Conservation (phyloP, 2,329 filamentous ascomycete species). For the Venturia oleaginea region DNA sequence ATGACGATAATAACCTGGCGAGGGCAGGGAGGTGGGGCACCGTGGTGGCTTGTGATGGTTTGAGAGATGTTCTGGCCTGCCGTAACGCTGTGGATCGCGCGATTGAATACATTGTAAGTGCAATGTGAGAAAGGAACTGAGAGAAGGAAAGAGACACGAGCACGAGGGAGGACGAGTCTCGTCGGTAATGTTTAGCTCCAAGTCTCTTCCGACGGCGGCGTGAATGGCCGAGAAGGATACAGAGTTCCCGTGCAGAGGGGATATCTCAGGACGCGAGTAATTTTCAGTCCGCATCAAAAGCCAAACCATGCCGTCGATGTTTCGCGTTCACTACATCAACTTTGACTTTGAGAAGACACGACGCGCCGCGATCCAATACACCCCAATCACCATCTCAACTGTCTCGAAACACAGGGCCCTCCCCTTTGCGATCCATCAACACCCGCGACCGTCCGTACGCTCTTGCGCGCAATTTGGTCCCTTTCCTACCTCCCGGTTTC, state of each 20-base stretch:
- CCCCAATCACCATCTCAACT: not conserved
- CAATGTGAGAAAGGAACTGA: not conserved
- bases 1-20: slow-evolving; percentile 68
- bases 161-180: not conserved
- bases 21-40: slow-evolving; percentile 46
- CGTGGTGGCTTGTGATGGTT: slow-evolving; percentile 24
- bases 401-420: not conserved
- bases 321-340: not conserved
- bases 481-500: not conserved
- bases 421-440: not conserved
- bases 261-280: not conserved
- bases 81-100: slow-evolving; percentile 12
- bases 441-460: not conserved
- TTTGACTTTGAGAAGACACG: not conserved
- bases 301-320: not conserved
- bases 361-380: not conserved
- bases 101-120: slow-evolving; percentile 13
- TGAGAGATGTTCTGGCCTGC: slow-evolving; percentile 12
- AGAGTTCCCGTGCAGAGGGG: not conserved
- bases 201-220: not conserved
- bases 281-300: not conserved
- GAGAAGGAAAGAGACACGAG: not conserved
- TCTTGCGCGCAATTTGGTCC: not conserved
- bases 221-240: not conserved
- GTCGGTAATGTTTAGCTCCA: not conserved